phyloP scores from a whole-genome alignment of 2,329 filamentous ascomycete species.

The Cyphellophora europaea region DNA sequence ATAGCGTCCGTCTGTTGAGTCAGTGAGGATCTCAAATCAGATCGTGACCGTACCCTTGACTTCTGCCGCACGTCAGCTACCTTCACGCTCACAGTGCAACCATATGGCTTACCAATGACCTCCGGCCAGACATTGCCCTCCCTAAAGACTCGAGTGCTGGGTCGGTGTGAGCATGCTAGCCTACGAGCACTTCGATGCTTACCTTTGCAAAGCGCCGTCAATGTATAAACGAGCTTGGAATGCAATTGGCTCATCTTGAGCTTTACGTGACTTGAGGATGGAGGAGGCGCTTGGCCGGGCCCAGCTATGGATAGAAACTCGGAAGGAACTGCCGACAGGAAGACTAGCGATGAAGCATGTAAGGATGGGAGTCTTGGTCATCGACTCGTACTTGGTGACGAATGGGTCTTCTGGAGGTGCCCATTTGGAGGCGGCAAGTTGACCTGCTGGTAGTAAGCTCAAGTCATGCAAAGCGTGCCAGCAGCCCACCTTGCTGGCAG shows the following conservation, averaged over 20 bases:
- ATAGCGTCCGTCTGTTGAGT: slow-evolving; percentile 31
- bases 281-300: slow-evolving; percentile 50
- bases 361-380: slow-evolving; percentile 50
- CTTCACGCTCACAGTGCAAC: neutral
- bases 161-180: neutral
- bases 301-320: slow-evolving; percentile 70
- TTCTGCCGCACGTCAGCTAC: neutral
- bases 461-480: no score
- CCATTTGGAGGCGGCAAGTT: neutral
- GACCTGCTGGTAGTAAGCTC: no score
- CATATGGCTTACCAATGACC: slow-evolving; percentile 15
- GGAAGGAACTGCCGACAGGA: slow-evolving; percentile 48
- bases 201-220: slow-evolving; percentile 59
- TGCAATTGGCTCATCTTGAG: slow-evolving; percentile 45
- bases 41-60: neutral
- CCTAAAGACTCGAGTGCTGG: slow-evolving; percentile 10
- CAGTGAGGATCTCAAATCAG: slow-evolving; percentile 10
- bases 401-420: neutral
- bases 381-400: slow-evolving; percentile 11
- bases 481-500: slow-evolving; percentile 41
- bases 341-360: slow-evolving; percentile 65
- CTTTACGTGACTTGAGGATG: slow-evolving; percentile 46
- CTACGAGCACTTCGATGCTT: slow-evolving; percentile 20
- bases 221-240: slow-evolving; percentile 61
- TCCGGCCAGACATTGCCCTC: slow-evolving; percentile 34